A percentile compares a stretch with the other conserved stretches of the same genome.
Conservation (phyloP, 768 basidiomycete genomes). For the Russula virescens region DNA sequence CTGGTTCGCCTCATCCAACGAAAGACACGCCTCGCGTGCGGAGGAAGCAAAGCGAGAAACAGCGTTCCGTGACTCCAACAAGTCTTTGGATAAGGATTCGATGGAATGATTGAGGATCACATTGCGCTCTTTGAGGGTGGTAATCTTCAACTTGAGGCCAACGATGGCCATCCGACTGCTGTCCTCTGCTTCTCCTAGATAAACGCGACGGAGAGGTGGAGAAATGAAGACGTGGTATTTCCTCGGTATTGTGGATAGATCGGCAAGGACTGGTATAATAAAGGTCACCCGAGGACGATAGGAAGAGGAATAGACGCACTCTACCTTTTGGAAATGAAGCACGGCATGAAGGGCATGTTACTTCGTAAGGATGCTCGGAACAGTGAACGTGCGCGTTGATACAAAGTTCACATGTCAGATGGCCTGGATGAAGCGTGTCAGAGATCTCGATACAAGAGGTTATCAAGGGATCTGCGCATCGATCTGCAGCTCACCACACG, state of each 20-base stretch:
- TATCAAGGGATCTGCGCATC: too few species aligned
- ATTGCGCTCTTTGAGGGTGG: slow-evolving; percentile 3
- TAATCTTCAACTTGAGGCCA: slow-evolving; percentile 1
- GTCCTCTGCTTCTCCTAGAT: neutral
- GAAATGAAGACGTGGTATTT: slow-evolving; percentile 18
- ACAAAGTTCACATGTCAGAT: slow-evolving; percentile 16
- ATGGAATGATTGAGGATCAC: slow-evolving; percentile 9
- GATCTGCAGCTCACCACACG: slow-evolving; percentile 24
- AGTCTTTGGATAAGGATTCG: neutral
- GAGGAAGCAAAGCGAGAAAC: too few species aligned
- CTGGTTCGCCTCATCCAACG: neutral
- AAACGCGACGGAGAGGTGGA: slow-evolving; percentile 18
- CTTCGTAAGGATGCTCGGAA: neutral
- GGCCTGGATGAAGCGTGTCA: slow-evolving; percentile 4
- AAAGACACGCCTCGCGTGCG: neutral
- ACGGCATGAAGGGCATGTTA: slow-evolving; percentile 20
- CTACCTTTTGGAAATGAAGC: slow-evolving; percentile 14
- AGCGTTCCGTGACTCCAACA: too few species aligned
- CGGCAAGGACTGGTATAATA: slow-evolving; percentile 3
- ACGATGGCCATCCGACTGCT: neutral
- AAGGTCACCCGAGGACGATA: neutral
- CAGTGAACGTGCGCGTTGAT: slow-evolving; percentile 3
- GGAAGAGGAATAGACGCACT: too few species aligned
- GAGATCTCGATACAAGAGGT: too few species aligned
- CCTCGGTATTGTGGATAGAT: slow-evolving; percentile 11